Percentiles rank a stretch among this genome's conserved stretches.
Conservation (phyloP, 2,329 filamentous ascomycete species). For the Blastomyces gilchristii region DNA sequence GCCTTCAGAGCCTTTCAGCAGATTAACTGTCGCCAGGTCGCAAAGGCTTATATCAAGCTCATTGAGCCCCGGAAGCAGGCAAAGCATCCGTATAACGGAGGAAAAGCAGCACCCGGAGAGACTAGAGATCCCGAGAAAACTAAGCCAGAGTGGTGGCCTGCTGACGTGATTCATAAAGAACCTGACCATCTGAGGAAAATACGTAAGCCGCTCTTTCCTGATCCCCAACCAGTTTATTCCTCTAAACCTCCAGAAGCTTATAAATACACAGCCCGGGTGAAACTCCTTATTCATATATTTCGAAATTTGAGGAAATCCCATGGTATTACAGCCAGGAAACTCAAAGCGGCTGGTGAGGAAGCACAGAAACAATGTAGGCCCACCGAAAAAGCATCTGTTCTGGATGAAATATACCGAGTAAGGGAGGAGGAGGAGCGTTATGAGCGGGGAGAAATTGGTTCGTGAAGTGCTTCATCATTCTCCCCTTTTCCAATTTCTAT, state of each 20-base stretch:
- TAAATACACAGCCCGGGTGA: constrained; percentile 24
- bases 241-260: background rate
- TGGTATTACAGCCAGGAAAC: constrained; percentile 30
- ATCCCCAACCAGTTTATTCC: background rate
- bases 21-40: constrained; percentile 36
- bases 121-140: constrained; percentile 36
- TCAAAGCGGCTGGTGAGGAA: constrained; percentile 33
- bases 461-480: constrained; percentile 10
- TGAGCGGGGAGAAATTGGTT: constrained; percentile 34
- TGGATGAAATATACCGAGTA: constrained; percentile 34
- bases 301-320: constrained; percentile 27
- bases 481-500: background rate
- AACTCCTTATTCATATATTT: constrained; percentile 33
- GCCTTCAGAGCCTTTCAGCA: constrained; percentile 38
- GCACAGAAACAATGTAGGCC: constrained; percentile 29
- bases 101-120: constrained; percentile 30
- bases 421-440: constrained; percentile 33
- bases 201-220: constrained; percentile 28
- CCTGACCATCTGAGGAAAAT: constrained; percentile 40
- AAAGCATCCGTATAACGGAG: constrained; percentile 41
- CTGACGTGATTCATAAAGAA: constrained; percentile 38
- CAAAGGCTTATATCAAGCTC: constrained; percentile 39
- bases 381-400: constrained; percentile 27
- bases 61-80: constrained; percentile 41
- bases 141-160: constrained; percentile 38